Conservation (phyloP, 768 basidiomycete species). For the Wakefieldia striispora region DNA sequence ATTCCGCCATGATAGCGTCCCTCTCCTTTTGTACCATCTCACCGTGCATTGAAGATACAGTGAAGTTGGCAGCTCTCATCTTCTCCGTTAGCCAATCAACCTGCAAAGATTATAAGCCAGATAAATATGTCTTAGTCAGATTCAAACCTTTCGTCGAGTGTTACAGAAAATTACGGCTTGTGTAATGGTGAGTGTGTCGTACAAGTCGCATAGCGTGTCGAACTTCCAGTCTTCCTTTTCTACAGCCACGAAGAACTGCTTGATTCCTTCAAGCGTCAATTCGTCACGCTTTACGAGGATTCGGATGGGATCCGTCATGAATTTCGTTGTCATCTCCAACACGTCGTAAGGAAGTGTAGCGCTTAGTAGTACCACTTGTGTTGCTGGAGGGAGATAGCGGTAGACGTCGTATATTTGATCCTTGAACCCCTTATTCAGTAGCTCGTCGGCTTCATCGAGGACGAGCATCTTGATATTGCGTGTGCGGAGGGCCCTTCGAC, state of each 20-base stretch:
- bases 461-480: slow-evolving; percentile 98
- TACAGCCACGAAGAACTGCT: slow-evolving; percentile 97
- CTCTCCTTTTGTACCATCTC: slow-evolving; percentile 96
- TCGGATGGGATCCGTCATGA: slow-evolving; percentile 98
- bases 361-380: slow-evolving; percentile 94
- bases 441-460: slow-evolving; percentile 93
- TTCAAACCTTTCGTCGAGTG: slow-evolving; percentile 85
- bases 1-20: slow-evolving; percentile 96
- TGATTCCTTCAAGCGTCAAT: slow-evolving; percentile 94
- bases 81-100: slow-evolving; percentile 99
- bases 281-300: slow-evolving; percentile 99
- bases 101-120: slow-evolving; percentile 37
- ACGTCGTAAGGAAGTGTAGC: slow-evolving; percentile 97
- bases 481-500: slow-evolving; percentile 86
- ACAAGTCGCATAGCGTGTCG: slow-evolving; percentile 94
- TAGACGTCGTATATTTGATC: slow-evolving; percentile 99
- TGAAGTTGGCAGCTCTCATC: slow-evolving; percentile 98
- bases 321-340: slow-evolving; percentile 98
- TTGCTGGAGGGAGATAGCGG: slow-evolving; percentile 94
- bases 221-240: slow-evolving; percentile 99
- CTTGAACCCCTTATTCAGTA: slow-evolving; percentile 97
- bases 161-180: slow-evolving; percentile 99
- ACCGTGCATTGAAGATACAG: slow-evolving; percentile 93
- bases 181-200: slow-evolving; percentile 97
- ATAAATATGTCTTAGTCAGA: not conserved